Percentiles rank a stretch among this genome's conserved stretches.
phyloP scores from a whole-genome alignment of 139 green algal species.

The Zygnema cylindricum region DNA sequence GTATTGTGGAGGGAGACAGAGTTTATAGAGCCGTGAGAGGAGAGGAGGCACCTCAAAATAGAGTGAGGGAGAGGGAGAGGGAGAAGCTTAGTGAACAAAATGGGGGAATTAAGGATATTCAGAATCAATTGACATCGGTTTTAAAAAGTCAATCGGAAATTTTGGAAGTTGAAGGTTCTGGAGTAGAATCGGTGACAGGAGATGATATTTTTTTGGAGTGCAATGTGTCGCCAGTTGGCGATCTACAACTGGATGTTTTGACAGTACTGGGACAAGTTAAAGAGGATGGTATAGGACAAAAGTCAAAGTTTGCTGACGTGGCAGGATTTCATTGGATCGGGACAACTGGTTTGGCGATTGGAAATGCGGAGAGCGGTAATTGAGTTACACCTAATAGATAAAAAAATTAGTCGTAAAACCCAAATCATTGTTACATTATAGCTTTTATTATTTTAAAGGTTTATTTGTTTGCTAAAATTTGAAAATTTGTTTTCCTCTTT shows the following conservation, averaged over 20 bases:
- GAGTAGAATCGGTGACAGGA: neutral
- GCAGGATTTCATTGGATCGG: slow-evolving; percentile 54
- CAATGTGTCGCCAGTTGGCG: neutral
- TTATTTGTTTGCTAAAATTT: too few relatives aligned
- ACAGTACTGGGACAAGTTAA: neutral
- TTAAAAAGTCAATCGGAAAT: neutral
- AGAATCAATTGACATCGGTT: too few relatives aligned
- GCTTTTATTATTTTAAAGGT: too few relatives aligned
- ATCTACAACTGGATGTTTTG: neutral
- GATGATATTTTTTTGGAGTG: slow-evolving; percentile 3
- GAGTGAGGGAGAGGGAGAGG: slow-evolving; percentile 4
- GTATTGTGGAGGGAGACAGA: slow-evolving; percentile 64
- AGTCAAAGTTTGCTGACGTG: slow-evolving; percentile 23
- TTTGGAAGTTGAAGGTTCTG: neutral
- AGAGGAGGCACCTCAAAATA: neutral
- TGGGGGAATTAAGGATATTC: too few relatives aligned
- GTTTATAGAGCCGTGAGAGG: slow-evolving; percentile 24
- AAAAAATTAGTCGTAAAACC: neutral
- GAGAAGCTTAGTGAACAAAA: neutral
- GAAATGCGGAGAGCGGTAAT: slow-evolving; percentile 35
- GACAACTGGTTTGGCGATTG: slow-evolving; percentile 30
- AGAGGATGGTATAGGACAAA: neutral
- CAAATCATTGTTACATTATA: too few relatives aligned
- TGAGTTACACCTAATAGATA: neutral
- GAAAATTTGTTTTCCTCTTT: too few relatives aligned